phyloP scores from a whole-genome alignment of 257 asterid genomes.

The Paulownia fortunei region DNA sequence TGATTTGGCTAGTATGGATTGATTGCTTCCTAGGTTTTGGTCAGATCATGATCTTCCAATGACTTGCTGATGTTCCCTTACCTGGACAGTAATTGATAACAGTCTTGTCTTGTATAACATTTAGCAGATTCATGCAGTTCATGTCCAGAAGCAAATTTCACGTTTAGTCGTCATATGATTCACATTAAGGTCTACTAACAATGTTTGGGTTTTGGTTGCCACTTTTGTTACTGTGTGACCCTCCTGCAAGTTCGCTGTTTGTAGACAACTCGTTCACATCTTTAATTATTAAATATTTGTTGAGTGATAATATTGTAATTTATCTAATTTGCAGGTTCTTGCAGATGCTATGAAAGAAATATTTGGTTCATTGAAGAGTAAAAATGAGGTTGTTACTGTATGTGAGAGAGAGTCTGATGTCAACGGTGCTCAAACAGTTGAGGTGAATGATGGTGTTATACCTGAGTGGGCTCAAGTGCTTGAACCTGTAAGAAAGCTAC shows the following conservation, averaged over 20 bases:
- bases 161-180: background rate
- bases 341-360: constrained; percentile 81
- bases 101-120: background rate
- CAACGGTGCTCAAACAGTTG: constrained; percentile 47
- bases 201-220: background rate
- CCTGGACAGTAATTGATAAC: background rate
- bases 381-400: constrained; percentile 52
- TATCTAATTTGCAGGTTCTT: constrained; percentile 73
- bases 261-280: background rate
- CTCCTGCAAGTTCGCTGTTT: constrained; percentile 1
- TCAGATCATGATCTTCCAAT: background rate
- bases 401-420: constrained; percentile 57
- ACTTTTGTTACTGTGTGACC: background rate
- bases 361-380: constrained; percentile 68
- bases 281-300: background rate
- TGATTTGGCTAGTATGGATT: background rate
- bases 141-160: background rate
- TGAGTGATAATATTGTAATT: constrained; percentile 28
- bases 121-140: background rate
- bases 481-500: constrained; percentile 96
- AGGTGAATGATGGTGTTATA: constrained; percentile 51
- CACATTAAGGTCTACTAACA: background rate
- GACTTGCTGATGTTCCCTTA: background rate
- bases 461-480: constrained; percentile 94
- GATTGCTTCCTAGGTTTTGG: background rate